Percentiles rank a stretch among this genome's conserved stretches.
phyloP scores from a whole-genome alignment of 768 basidiomycete species.

The Mycena amicta region DNA sequence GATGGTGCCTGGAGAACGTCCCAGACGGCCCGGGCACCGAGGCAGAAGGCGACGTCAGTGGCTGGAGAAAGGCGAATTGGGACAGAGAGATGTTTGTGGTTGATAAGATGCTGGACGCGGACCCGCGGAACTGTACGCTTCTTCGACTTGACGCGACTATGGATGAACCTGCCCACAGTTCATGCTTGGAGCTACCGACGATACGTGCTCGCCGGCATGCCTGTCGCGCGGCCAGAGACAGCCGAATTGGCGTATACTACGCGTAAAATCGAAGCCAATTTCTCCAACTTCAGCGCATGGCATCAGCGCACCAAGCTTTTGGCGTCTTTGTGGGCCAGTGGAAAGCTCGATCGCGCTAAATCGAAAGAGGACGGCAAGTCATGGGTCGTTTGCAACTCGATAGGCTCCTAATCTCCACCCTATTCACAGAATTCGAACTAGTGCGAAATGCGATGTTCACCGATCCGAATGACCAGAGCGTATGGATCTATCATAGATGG shows the following conservation, averaged over 20 bases:
- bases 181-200: conserved; percentile 95
- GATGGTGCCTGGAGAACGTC: conserved; percentile 91
- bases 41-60: conserved; percentile 45
- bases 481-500: conserved; percentile 99
- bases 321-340: conserved; percentile 62
- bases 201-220: conserved; percentile 77
- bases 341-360: conserved; percentile 51
- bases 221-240: conserved; percentile 51
- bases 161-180: conserved; percentile 49
- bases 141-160: not conserved
- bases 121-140: conserved; percentile 87
- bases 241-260: conserved; percentile 87
- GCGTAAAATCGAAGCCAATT: conserved; percentile 89
- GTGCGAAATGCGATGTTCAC: conserved; percentile 95
- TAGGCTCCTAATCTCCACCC: not conserved
- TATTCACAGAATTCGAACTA: conserved; percentile 82
- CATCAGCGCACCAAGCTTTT: conserved; percentile 92
- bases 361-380: conserved; percentile 71
- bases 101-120: conserved; percentile 90
- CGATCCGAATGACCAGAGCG: conserved; percentile 94
- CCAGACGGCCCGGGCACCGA: conserved; percentile 67
- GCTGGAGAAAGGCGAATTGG: conserved; percentile 87
- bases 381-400: not conserved
- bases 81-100: conserved; percentile 82
- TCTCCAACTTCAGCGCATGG: conserved; percentile 99